Evolutionary conservation across 176 grass and related monocot species (phyloP).

Genomic region (Lolium multiflorum): DNA sequence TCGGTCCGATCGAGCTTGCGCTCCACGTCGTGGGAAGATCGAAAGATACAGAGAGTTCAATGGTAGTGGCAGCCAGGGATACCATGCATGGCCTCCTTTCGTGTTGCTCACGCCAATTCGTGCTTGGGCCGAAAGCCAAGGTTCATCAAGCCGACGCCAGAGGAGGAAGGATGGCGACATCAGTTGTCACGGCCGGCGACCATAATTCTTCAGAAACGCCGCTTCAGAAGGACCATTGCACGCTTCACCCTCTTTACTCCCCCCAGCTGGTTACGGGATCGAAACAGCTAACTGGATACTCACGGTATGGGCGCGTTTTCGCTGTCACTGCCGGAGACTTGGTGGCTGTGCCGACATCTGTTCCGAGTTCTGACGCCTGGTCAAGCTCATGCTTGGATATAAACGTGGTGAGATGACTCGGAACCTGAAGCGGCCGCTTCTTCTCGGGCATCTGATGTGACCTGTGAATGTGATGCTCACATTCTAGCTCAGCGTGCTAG

Average conservation of each 20-base stretch:
- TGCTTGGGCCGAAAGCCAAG: slow-evolving; percentile 12
- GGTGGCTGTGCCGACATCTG: neutral
- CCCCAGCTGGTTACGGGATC: neutral
- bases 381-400: neutral
- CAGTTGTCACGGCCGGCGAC: neutral
- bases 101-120: neutral
- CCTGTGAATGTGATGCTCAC: neutral
- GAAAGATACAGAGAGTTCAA: neutral
- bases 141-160: neutral
- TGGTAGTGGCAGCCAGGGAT: neutral
- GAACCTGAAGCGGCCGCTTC: neutral
- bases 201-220: slow-evolving; percentile 8
- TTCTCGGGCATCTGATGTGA: neutral
- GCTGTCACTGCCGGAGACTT: neutral
- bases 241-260: neutral
- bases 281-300: neutral
- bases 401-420: neutral
- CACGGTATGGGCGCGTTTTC: neutral
- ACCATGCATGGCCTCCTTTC: neutral
- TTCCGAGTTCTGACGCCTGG: neutral
- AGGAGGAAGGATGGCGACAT: neutral
- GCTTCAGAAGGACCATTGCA: neutral
- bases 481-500: too few relatives aligned
- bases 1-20: too few relatives aligned
- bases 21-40: neutral